These are phyloP conservation scores for Nothophytophthora sp. DNA, from an alignment of 352 stramenopile species.

Conservation along the genomic window DNA sequence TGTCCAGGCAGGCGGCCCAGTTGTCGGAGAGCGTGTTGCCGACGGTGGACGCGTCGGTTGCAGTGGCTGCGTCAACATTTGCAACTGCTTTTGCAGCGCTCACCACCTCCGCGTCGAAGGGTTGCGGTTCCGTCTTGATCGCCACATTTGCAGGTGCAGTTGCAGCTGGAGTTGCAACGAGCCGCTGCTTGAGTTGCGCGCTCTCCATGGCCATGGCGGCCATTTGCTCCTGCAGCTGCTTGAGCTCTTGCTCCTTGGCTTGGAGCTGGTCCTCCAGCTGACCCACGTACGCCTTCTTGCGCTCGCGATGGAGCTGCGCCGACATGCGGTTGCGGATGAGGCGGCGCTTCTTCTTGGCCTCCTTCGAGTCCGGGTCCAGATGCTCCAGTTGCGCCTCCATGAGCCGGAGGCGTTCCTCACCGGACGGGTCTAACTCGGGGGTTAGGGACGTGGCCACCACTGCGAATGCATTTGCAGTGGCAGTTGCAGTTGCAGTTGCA, in stretches of 20 bases:
- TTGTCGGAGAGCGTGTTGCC: constrained; percentile 31
- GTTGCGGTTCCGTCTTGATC: constrained; percentile 65
- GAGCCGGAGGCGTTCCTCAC: constrained; percentile 74
- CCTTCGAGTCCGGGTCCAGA: constrained; percentile 86
- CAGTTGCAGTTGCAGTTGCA: no score
- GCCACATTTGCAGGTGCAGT: constrained; percentile 29
- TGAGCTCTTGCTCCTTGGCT: constrained; percentile 81
- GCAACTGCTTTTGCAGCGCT: no score
- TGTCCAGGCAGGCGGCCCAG: constrained; percentile 62
- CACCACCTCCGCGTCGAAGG: constrained; percentile 19
- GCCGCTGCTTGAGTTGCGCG: constrained; percentile 60
- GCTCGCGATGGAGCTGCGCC: constrained; percentile 84
- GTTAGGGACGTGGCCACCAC: constrained; percentile 31
- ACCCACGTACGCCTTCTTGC: constrained; percentile 89
- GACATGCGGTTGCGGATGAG: constrained; percentile 90
- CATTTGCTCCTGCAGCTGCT: constrained; percentile 74
- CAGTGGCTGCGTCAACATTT: no score
- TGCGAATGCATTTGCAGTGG: no score
- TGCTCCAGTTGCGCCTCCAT: constrained; percentile 87
- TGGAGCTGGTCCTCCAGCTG: constrained; percentile 84
- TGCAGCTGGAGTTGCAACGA: constrained; percentile 18
- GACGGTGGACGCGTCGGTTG: constrained; percentile 27
- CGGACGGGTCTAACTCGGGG: constrained; percentile 59
- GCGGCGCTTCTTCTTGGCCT: constrained; percentile 89
- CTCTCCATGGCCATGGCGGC: constrained; percentile 68